phyloP scores from a whole-genome alignment of 176 grass and related monocot species.

The maize (Zea mays) region Zm-B73-REFERENCE-NAM-5.0 NC_050101.1:175403501-175404000 shows the following conservation, averaged over 20 bases:
- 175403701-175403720: no score
- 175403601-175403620: slow-evolving; percentile 17
- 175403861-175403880: no score
- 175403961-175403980: neutral
- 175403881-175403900: neutral
- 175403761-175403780: no score
- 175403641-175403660: slow-evolving; percentile 24
- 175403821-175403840: no score
- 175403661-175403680: neutral
- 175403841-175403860: no score
- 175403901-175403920: neutral
- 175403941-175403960: no score
- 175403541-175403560: slow-evolving; percentile 34
- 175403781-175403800: no score
- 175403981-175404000: neutral
- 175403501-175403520: slow-evolving; percentile 18
- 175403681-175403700: no score
- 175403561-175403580: slow-evolving; percentile 18
- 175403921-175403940: neutral
- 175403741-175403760: no score
- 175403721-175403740: no score
- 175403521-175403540: slow-evolving; percentile 1
- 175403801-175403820: no score
- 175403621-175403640: neutral
- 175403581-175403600: slow-evolving; percentile 11